Evolutionary conservation across 805 yeast genomes (phyloP).

Genomic region (Henningerozyma blattae): DNA sequence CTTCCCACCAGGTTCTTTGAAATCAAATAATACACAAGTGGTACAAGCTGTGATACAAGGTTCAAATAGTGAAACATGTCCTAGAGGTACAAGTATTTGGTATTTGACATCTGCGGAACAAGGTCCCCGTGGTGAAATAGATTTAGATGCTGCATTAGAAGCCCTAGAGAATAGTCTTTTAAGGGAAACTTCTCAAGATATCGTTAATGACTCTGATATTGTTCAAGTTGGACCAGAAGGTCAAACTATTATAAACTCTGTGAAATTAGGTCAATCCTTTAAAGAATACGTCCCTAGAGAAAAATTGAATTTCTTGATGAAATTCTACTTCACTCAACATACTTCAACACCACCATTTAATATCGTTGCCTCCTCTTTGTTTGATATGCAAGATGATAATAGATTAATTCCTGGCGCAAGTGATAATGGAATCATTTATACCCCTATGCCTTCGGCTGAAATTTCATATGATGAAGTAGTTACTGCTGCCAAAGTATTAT

Average conservation of each 20-base stretch:
- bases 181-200: slow-evolving; percentile 57
- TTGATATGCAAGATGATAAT: slow-evolving; percentile 21
- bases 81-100: slow-evolving; percentile 83
- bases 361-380: slow-evolving; percentile 33
- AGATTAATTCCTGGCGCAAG: slow-evolving; percentile 28
- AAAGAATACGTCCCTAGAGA: slow-evolving; percentile 77
- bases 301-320: slow-evolving; percentile 47
- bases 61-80: slow-evolving; percentile 78
- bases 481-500: slow-evolving; percentile 65
- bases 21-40: slow-evolving; percentile 51
- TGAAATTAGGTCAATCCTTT: slow-evolving; percentile 75
- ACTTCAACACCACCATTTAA: slow-evolving; percentile 46
- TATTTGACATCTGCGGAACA: slow-evolving; percentile 70
- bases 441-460: slow-evolving; percentile 70
- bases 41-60: slow-evolving; percentile 86
- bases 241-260: slow-evolving; percentile 61
- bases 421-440: slow-evolving; percentile 37
- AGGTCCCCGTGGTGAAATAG: slow-evolving; percentile 56
- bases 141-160: slow-evolving; percentile 66
- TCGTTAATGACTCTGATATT: slow-evolving; percentile 48
- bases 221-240: slow-evolving; percentile 45
- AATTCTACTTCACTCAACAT: slow-evolving; percentile 48
- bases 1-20: slow-evolving; percentile 77
- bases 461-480: slow-evolving; percentile 86
- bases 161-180: slow-evolving; percentile 72